A percentile compares a stretch with the other conserved stretches of the same genome.
phyloP scores from a whole-genome alignment of 805 yeast species.

The Starmerella riodocensis region DNA sequence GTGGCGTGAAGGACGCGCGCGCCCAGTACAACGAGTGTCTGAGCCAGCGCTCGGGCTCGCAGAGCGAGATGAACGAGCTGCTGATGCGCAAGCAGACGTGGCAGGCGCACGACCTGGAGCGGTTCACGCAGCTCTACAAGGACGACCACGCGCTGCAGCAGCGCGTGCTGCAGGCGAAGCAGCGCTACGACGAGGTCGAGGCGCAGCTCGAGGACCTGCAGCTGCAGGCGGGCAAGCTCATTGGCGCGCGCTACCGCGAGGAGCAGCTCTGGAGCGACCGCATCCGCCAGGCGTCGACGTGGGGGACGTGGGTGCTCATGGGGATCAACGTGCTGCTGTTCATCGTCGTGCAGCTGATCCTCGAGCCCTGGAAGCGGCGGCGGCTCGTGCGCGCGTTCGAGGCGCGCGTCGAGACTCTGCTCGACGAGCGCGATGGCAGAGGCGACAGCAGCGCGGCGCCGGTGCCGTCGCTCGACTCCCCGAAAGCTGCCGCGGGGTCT shows the following conservation, averaged over 20 bases:
- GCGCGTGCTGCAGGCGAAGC: conserved; percentile 39
- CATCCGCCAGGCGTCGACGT: conserved; percentile 82
- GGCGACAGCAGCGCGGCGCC: not conserved
- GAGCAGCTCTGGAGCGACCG: conserved; percentile 98
- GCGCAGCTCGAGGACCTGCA: conserved; percentile 53
- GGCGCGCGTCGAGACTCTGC: conserved; percentile 44
- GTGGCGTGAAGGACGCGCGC: conserved; percentile 30
- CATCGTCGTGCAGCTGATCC: conserved; percentile 64
- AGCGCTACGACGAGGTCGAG: conserved; percentile 38
- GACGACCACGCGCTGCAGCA: conserved; percentile 66
- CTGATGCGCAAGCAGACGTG: conserved; percentile 75
- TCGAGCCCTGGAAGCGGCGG: conserved; percentile 90
- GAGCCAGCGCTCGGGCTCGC: conserved; percentile 46
- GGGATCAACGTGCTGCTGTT: conserved; percentile 71
- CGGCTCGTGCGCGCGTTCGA: conserved; percentile 75
- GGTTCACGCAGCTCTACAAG: conserved; percentile 68
- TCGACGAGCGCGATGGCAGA: conserved; percentile 2
- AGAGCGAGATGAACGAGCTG: conserved; percentile 74
- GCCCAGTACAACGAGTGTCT: conserved; percentile 30
- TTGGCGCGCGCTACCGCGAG: conserved; percentile 81
- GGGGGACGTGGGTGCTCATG: conserved; percentile 91
- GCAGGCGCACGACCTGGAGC: conserved; percentile 65
- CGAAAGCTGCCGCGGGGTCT: not conserved
- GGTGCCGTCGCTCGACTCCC: not conserved
- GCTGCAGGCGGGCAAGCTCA: conserved; percentile 55